Evolutionary conservation across 768 basidiomycete genomes (phyloP), one percentile per base, ranked within the genome.

Genomic region (Chalciporus sphaerocephalus): DNA sequence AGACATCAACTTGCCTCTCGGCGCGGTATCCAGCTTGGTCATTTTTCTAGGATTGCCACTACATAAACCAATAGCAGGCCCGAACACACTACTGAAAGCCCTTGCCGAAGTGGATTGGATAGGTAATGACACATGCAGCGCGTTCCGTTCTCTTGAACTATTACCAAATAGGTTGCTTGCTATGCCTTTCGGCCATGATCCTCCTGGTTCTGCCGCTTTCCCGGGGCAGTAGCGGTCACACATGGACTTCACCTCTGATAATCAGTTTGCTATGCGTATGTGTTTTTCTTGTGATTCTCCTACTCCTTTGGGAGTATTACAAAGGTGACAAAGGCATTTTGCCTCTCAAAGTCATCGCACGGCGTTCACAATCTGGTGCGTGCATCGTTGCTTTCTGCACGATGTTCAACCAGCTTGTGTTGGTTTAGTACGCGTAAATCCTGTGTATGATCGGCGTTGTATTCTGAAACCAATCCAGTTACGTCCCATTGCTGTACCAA

Each of bases 401-500:
- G 17, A 52, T 54, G 53, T 54, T 45, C 37, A 45, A 48, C 27
- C 27, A 18, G 21, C 24, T 54, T 24, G 38, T 43, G 13, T 44
- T 52, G 17, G 32, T 32, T 13, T 54, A 42, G 50, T 54, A 22
- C 20, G 50, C 4, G 7, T 13, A 15, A 12, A 22, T 16, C 20
- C 18, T n/a, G 36, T 4, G 18, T 16, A 13, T 5, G 9, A 1
- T 22, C 30, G 22, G 2, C 12, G 28, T 30, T 24, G 3, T n/a
- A 32, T 35, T 23, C 43, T 47, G 18, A 47, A 13, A 7, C 4
- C 8, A 10, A 12, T 16, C 25, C 40, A 53, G 52, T 30, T 57
- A 57, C 28, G 42, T 58, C 23, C 57, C 55, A 6, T 35, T 58
- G 17, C 38, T 57, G 21, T 58, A 52, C 43, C 52, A 58, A 50